These are phyloP conservation scores for Aspergillus sclerotiicarbonarius DNA, from an alignment of 495 filamentous ascomycete genomes.

Conservation along the genomic window DNA sequence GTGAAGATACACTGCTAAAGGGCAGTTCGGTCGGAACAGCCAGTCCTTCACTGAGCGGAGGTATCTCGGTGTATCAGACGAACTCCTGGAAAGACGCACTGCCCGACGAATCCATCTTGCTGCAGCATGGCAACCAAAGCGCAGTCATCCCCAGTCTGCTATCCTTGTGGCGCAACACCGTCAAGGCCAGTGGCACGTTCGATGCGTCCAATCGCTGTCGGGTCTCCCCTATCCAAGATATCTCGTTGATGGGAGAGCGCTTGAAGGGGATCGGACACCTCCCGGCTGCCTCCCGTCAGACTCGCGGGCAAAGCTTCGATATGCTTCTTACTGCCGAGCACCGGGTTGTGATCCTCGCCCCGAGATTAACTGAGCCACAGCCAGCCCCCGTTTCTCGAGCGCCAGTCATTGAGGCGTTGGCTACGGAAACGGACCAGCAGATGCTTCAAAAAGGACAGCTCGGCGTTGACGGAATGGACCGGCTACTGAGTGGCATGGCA, in stretches of 20 bases:
- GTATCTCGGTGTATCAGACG: constrained; percentile 58
- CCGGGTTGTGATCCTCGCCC: constrained; percentile 57
- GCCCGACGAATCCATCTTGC: constrained; percentile 61
- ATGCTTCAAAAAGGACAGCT: constrained; percentile 46
- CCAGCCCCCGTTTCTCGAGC: constrained; percentile 8
- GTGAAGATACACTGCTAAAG: constrained; percentile 54
- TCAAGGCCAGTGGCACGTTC: constrained; percentile 57
- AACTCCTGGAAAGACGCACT: constrained; percentile 45
- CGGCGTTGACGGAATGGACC: constrained; percentile 53
- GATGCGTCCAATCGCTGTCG: constrained; percentile 47
- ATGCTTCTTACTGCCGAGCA: constrained; percentile 64
- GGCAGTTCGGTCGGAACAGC: constrained; percentile 33
- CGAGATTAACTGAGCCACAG: constrained; percentile 33
- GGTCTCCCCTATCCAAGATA: constrained; percentile 46
- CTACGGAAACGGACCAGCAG: constrained; percentile 38
- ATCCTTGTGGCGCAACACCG: constrained; percentile 65
- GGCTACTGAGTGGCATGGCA: constrained; percentile 48
- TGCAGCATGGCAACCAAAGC: constrained; percentile 64
- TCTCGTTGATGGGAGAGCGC: constrained; percentile 63
- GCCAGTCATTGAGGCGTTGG: constrained; percentile 21
- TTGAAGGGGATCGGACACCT: constrained; percentile 60
- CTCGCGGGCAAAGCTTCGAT: constrained; percentile 48
- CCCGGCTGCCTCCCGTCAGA: constrained; percentile 32
- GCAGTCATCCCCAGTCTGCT: constrained; percentile 63
- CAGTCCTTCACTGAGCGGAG: constrained; percentile 51